Base-by-base conservation (phyloP, 1,139 yeast genomes). In the Candida glucosophila region DNA sequence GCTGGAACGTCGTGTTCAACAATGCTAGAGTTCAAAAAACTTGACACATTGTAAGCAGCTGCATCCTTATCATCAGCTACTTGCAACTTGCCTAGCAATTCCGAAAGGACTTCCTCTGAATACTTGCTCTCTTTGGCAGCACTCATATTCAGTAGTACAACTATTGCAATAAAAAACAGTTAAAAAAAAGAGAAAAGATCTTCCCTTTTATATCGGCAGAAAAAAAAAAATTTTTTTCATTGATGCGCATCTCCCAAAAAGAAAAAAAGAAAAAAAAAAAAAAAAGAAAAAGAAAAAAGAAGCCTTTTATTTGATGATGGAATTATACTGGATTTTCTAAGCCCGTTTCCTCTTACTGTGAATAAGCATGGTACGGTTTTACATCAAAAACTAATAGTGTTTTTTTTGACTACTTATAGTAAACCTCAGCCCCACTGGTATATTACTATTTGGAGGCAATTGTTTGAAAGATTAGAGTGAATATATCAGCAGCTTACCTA, bases 1-100 rank as follows among this genome's bases (percentile, higher is more conserved):
- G 70, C 77, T 50, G 99, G 98, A 44, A 88, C 93, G 66, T 88
- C 97, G 67, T 90, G 97, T 71, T 90, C 98, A 59, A 88, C 90
- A 64, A 88, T 86, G 52, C 92, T 83, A 44, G 96, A 93, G 68
- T 88, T 90, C 65, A 90, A 74, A 72, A 90, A 88, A 38, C 93
- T 76, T 43, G 97, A 76, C 52, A 90, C 82, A 58, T 83, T 85
- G 50, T 80, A 59, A 55, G 96, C 92, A 55, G 94, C 92, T 55
- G 73, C 78, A 39, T 74, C 77, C 63, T 88, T 77, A 57, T 77
- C 79, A 50, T 85, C 95, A 50, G 97, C 95, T 58, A 90, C 83
- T 60, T 90, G 67, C 57, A 90, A 75, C 72, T 85, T 83, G 66
- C 80, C 72, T 69, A 90, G 83, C 57, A 90, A 81, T 70, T 90